phyloP scores from a whole-genome alignment of 768 basidiomycete genomes.

The Leccinellum albellum region DNA sequence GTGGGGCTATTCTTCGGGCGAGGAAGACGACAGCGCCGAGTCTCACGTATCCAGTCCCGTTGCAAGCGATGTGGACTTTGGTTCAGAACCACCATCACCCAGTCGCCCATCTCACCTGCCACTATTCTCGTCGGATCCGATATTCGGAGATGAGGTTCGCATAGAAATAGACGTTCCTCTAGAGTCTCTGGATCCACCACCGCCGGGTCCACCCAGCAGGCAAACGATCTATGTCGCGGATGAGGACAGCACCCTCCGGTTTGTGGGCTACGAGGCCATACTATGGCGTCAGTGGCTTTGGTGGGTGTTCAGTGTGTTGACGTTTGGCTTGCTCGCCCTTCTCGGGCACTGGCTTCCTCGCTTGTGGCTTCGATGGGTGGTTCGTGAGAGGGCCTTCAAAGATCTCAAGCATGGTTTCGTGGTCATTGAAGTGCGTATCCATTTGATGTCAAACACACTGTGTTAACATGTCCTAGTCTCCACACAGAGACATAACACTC shows the following conservation, averaged over 20 bases:
- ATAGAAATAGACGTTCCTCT: constrained; percentile 75
- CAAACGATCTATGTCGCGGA: constrained; percentile 85
- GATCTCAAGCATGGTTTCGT: constrained; percentile 68
- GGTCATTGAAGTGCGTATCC: constrained; percentile 76
- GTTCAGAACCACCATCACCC: constrained; percentile 68
- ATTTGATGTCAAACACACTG: constrained; percentile 1
- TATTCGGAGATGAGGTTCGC: constrained; percentile 80
- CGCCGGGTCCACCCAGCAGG: constrained; percentile 76
- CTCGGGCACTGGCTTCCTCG: constrained; percentile 93
- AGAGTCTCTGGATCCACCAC: constrained; percentile 63
- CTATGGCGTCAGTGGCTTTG: constrained; percentile 63
- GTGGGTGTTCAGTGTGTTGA: constrained; percentile 62
- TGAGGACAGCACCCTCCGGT: constrained; percentile 84
- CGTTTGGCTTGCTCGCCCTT: constrained; percentile 70
- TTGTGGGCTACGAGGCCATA: constrained; percentile 79
- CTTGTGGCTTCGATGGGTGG: constrained; percentile 86
- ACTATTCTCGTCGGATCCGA: constrained; percentile 65
- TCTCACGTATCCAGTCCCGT: constrained; percentile 26
- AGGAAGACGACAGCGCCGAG: constrained; percentile 55
- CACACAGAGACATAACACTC: constrained; percentile 77
- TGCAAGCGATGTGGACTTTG: constrained; percentile 64
- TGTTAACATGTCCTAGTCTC: constrained; percentile 53
- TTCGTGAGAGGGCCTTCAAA: constrained; percentile 79
- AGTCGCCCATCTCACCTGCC: constrained; percentile 46
- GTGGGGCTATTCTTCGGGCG: constrained; percentile 93